These are phyloP conservation scores for Rhizophora mangle DNA, from an alignment of 345 rosid genomes.

Conservation along the genomic window DNA sequence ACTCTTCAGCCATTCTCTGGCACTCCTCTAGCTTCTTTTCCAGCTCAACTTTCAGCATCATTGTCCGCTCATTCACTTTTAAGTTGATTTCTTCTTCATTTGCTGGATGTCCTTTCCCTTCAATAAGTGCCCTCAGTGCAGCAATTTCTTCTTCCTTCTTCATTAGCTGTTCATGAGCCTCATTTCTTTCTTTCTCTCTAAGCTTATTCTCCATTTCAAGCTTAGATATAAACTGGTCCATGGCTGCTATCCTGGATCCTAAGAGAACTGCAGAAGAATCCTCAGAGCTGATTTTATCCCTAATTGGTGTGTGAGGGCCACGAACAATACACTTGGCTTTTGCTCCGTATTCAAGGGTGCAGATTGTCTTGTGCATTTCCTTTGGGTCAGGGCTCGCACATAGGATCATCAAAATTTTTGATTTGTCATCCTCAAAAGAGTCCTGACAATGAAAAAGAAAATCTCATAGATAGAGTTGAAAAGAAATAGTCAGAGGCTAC, in stretches of 20 bases:
- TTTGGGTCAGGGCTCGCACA: conserved; percentile 96
- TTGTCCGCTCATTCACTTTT: conserved; percentile 64
- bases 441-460: conserved; percentile 44
- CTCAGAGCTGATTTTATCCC: conserved; percentile 58
- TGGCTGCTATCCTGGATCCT: conserved; percentile 74
- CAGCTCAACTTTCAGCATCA: conserved; percentile 48
- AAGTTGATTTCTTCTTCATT: conserved; percentile 76
- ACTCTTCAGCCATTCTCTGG: conserved; percentile 75
- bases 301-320: conserved; percentile 64
- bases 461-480: neutral
- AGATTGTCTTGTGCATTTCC: conserved; percentile 84
- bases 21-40: conserved; percentile 76
- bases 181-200: conserved; percentile 66
- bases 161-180: conserved; percentile 62
- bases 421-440: conserved; percentile 92
- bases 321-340: conserved; percentile 93
- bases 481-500: conserved; percentile 5
- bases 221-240: conserved; percentile 78
- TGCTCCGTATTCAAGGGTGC: conserved; percentile 92
- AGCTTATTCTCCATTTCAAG: conserved; percentile 81
- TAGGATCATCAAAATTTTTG: conserved; percentile 84
- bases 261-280: conserved; percentile 56
- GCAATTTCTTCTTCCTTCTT: conserved; percentile 86
- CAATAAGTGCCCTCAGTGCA: conserved; percentile 49
- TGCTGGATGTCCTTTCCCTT: conserved; percentile 42